Evolutionary conservation across 2,329 filamentous ascomycete species (phyloP).

Genomic region (Ploettnerulaceae sp.): DNA sequence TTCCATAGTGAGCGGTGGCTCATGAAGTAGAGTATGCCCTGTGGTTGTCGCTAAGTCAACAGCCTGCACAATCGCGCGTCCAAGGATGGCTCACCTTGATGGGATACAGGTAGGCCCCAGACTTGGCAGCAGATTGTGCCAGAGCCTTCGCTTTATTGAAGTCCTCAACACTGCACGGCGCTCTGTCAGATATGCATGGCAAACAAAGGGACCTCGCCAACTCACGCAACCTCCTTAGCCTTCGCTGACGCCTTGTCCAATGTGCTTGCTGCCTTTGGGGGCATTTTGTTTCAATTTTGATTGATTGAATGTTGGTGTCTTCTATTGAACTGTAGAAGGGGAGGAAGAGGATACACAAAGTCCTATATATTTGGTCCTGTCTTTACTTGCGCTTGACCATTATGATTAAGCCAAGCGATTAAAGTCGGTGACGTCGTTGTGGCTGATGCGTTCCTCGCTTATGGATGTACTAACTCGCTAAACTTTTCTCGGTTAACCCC

Average conservation of each 20-base stretch:
- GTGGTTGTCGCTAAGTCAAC: slow-evolving; percentile 12
- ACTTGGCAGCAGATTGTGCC: slow-evolving; percentile 64
- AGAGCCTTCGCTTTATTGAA: slow-evolving; percentile 60
- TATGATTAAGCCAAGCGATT: too few relatives aligned
- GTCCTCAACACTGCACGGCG: slow-evolving; percentile 58
- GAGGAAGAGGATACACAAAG: slow-evolving; percentile 42
- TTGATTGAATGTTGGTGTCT: background rate
- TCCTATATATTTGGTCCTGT: too few relatives aligned
- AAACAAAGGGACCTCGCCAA: slow-evolving; percentile 5
- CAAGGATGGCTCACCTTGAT: slow-evolving; percentile 51
- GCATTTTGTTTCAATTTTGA: background rate
- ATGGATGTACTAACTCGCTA: too few relatives aligned
- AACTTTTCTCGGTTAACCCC: too few relatives aligned
- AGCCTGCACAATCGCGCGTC: background rate
- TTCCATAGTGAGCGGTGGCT: slow-evolving; percentile 53
- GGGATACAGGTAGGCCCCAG: slow-evolving; percentile 80
- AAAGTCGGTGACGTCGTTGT: too few relatives aligned
- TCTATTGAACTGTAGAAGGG: slow-evolving; percentile 35
- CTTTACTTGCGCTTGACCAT: too few relatives aligned
- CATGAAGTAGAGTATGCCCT: slow-evolving; percentile 57
- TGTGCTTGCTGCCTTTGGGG: slow-evolving; percentile 23
- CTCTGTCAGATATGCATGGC: slow-evolving; percentile 11
- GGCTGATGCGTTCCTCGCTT: too few relatives aligned
- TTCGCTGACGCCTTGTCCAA: slow-evolving; percentile 30
- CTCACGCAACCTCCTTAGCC: slow-evolving; percentile 35